phyloP scores from a whole-genome alignment of 352 stramenopile species.

The Phytophthora agathidicida region DNA sequence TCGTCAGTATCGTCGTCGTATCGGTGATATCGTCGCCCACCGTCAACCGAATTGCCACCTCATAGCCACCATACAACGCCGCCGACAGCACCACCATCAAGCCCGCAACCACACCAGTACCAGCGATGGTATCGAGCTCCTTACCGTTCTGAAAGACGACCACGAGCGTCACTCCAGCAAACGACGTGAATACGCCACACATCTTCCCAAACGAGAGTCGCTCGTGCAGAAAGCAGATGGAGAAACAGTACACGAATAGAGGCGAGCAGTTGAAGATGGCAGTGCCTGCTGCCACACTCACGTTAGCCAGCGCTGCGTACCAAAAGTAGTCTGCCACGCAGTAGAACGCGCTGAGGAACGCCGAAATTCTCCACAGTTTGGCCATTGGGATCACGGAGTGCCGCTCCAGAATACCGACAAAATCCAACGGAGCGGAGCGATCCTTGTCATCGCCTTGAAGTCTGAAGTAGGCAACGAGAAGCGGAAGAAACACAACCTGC shows the following conservation, averaged over 20 bases:
- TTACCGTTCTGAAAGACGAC: conserved; percentile 47
- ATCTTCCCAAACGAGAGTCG: conserved; percentile 45
- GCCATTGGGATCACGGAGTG: conserved; percentile 43
- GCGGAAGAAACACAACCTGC: conserved; percentile 45
- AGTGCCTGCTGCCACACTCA: conserved; percentile 53
- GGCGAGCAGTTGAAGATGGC: conserved; percentile 69
- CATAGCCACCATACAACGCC: conserved; percentile 54
- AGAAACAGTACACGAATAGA: conserved; percentile 73
- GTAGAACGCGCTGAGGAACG: conserved; percentile 52
- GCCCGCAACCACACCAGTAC: conserved; percentile 40
- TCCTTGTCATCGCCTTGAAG: conserved; percentile 21
- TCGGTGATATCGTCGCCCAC: conserved; percentile 50
- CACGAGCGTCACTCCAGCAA: conserved; percentile 54
- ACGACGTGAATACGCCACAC: conserved; percentile 49
- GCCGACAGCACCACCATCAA: conserved; percentile 53
- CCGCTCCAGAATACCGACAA: conserved; percentile 27
- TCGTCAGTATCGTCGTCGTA: conserved; percentile 46
- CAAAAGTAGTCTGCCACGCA: conserved; percentile 65
- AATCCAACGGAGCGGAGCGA: conserved; percentile 12
- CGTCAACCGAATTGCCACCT: conserved; percentile 50
- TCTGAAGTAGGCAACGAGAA: conserved; percentile 41
- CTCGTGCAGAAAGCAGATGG: conserved; percentile 60
- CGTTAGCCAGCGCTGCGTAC: conserved; percentile 56
- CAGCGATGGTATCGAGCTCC: conserved; percentile 30
- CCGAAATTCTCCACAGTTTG: conserved; percentile 31